Base-by-base conservation (phyloP, 352 stramenopile species). In the Phytophthora pisi region DNA sequence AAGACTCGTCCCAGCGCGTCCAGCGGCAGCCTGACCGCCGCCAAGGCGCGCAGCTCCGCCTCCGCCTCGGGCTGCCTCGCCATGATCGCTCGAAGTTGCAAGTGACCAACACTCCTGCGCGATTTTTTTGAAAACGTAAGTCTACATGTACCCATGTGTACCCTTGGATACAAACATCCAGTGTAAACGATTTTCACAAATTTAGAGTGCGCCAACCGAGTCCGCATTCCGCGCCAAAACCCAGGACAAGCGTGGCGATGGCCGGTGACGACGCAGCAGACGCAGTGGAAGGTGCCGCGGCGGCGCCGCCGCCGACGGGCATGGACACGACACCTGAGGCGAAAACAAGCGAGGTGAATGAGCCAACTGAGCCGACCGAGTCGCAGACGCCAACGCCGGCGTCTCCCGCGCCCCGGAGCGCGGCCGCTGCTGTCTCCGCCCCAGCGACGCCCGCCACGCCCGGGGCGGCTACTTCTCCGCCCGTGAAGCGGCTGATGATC, bases 401-500 rank as follows among this genome's bases (percentile, higher is more conserved):
- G 4, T 51, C 56, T 13, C 55, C 59, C 16, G 43, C 34, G 49
- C 36, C 36, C n/a, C n/a, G 49, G 2, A 13, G 40, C 58, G 15
- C 9, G 30, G 7, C 30, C 30, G 6, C 30, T 34, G 7, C n/a
- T 47, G 16, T 10, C 54, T 18, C 43, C 18, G 13, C 10, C 34
- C 34, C 34, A 13, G 34, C 11, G 20, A 40, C 53, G 13, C 45
- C 46, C n/a, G 47, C 61, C 4, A 8, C 43, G 7, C 45, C 57
- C 11, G 43, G 54, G 4, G 26, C 53, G 2, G 52, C 57, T 26
- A 66, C 69, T 49, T 1, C 51, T 2, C 24, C 53, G 47, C 77
- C 81, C 5, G 64, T 73, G 34, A 87, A 86, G 66, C 90, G 97
- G 2, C 78, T 99, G 7, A 97, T 99, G 90, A 99, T 99, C 75